These are phyloP conservation scores for Ustulina deusta DNA, from an alignment of 2,329 filamentous ascomycete species.

Conservation along the genomic window DNA sequence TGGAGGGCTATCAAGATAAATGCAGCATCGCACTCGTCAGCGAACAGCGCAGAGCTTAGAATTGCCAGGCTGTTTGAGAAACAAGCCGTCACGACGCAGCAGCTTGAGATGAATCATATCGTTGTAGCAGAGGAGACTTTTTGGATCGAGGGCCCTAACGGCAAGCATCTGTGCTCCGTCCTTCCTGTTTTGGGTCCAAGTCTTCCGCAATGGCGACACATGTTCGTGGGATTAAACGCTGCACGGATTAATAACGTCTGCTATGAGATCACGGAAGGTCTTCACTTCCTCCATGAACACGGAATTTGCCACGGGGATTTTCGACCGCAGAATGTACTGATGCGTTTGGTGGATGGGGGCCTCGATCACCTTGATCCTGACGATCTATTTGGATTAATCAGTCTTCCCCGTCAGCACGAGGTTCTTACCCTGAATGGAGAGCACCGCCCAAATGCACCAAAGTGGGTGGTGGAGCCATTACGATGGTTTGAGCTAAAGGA, in stretches of 20 bases:
- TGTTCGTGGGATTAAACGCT: conserved; percentile 5
- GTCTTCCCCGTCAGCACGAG: neutral
- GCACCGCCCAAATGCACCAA: neutral
- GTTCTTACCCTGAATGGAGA: neutral
- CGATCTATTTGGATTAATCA: neutral
- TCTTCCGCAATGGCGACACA: conserved; percentile 18
- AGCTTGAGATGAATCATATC: conserved; percentile 31
- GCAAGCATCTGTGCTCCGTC: conserved; percentile 36
- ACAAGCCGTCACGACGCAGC: neutral
- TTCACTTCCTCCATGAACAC: conserved; percentile 27
- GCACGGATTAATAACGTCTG: conserved; percentile 18
- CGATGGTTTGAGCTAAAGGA: conserved; percentile 4
- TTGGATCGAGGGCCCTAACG: conserved; percentile 35
- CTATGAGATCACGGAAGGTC: conserved; percentile 29
- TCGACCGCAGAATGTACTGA: conserved; percentile 33
- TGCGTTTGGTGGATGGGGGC: conserved; percentile 19
- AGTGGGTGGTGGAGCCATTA: conserved; percentile 6
- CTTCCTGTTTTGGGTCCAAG: conserved; percentile 36
- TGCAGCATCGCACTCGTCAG: conserved; percentile 18
- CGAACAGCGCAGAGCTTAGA: conserved; percentile 28
- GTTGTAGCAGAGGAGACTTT: conserved; percentile 29
- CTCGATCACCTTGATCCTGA: conserved; percentile 29
- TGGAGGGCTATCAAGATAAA: conserved; percentile 40
- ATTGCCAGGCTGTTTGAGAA: neutral
- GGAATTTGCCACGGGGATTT: conserved; percentile 36